These are phyloP conservation scores for Yamadazyma dendronema DNA, from an alignment of 1,139 yeast species.

Conservation along the genomic window DNA sequence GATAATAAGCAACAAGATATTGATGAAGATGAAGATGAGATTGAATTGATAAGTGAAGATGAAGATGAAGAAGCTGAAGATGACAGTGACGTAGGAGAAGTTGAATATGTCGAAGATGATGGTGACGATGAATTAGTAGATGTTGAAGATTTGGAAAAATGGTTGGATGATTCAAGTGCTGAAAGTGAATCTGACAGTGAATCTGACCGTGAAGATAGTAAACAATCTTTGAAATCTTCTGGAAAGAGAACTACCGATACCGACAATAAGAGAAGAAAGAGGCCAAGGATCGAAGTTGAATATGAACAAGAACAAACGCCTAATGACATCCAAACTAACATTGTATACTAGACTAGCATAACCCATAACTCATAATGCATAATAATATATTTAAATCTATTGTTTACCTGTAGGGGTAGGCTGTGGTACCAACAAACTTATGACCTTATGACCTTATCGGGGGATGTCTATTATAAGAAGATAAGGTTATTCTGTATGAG, in stretches of 20 bases:
- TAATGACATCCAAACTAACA: slow-evolving; percentile 16
- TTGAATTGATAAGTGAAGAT: slow-evolving; percentile 56
- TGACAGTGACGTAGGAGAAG: slow-evolving; percentile 72
- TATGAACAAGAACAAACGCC: slow-evolving; percentile 65
- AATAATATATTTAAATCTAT: background rate
- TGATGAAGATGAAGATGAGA: slow-evolving; percentile 62
- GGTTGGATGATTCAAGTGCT: slow-evolving; percentile 73
- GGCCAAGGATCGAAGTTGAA: slow-evolving; percentile 80
- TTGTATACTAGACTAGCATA: slow-evolving; percentile 13
- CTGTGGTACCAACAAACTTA: too few relatives aligned
- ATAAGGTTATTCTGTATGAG: too few relatives aligned
- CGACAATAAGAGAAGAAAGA: slow-evolving; percentile 49
- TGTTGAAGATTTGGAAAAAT: slow-evolving; percentile 85
- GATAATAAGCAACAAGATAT: slow-evolving; percentile 58
- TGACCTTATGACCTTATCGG: too few relatives aligned
- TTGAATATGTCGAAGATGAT: slow-evolving; percentile 83
- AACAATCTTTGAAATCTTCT: background rate
- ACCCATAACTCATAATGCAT: background rate
- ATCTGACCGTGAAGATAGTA: slow-evolving; percentile 36
- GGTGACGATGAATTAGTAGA: slow-evolving; percentile 89
- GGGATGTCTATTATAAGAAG: too few relatives aligned
- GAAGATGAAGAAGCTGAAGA: too few relatives aligned
- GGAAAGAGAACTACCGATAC: slow-evolving; percentile 37
- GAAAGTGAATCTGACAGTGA: slow-evolving; percentile 35
- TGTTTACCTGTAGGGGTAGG: too few relatives aligned